A percentile compares a stretch with the other conserved stretches of the same genome.
Conservation (phyloP, 1,284 basidiomycete genomes). For the Takashimella koratensis region DNA sequence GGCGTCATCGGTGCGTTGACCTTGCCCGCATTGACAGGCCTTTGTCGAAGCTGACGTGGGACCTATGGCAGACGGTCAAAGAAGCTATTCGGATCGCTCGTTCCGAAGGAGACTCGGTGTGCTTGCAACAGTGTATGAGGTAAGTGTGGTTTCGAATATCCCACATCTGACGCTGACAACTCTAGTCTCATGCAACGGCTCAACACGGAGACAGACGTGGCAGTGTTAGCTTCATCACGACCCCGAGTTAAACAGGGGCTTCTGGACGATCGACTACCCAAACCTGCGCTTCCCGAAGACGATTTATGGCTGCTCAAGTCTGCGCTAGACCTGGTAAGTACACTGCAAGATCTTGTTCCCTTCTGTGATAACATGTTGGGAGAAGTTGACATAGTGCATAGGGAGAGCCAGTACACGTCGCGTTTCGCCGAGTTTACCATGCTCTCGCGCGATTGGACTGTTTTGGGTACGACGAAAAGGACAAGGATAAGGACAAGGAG, state of each 20-base stretch:
- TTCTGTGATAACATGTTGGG: no score
- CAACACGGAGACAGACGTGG: slow-evolving; percentile 14
- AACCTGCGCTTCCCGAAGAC: slow-evolving; percentile 31
- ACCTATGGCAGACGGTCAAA: slow-evolving; percentile 30
- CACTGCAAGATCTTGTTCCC: no score
- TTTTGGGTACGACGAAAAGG: not conserved
- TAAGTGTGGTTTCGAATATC: no score
- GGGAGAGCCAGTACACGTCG: slow-evolving; percentile 44
- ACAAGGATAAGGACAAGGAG: not conserved
- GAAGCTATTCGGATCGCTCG: slow-evolving; percentile 46
- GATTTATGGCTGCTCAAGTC: slow-evolving; percentile 43
- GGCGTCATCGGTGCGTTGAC: slow-evolving; percentile 29
- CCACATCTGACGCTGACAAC: no score
- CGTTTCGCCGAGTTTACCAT: slow-evolving; percentile 34
- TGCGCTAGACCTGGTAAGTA: slow-evolving; percentile 39
- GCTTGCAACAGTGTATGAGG: slow-evolving; percentile 44
- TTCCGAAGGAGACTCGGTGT: slow-evolving; percentile 37
- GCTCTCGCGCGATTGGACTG: slow-evolving; percentile 17
- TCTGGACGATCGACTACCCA: slow-evolving; percentile 20
- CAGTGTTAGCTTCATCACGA: slow-evolving; percentile 6
- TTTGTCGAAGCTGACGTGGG: no score
- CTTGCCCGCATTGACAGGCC: no score
- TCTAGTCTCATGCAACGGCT: slow-evolving; percentile 27
- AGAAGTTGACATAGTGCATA: slow-evolving; percentile 6
- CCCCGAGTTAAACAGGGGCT: slow-evolving; percentile 19